Conservation (phyloP, 1,284 basidiomycete genomes). For the Mycosarcoma maydis region DNA sequence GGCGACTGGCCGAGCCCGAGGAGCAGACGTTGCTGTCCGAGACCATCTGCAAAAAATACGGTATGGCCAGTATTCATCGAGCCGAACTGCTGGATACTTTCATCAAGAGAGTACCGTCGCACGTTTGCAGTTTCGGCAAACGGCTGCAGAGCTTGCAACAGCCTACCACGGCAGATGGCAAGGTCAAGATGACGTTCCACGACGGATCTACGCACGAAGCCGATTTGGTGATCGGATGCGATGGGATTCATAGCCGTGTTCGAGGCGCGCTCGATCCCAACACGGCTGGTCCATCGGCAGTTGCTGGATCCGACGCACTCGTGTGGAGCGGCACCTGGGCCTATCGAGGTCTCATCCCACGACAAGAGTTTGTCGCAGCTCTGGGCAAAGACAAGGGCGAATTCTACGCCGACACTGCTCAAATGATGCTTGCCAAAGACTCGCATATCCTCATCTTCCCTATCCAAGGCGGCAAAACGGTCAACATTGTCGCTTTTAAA, state of each 20-base stretch:
- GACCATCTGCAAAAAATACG: constrained; percentile 40
- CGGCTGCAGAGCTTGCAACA: constrained; percentile 23
- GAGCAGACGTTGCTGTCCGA: constrained; percentile 32
- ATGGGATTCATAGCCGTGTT: constrained; percentile 62
- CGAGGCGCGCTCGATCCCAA: constrained; percentile 47
- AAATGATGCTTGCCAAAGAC: constrained; percentile 57
- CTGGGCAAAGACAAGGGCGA: constrained; percentile 44
- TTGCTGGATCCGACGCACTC: constrained; percentile 29
- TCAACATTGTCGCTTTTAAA: constrained; percentile 73
- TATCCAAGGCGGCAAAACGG: constrained; percentile 69
- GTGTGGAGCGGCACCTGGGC: constrained; percentile 60
- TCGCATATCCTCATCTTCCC: constrained; percentile 73
- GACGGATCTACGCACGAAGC: constrained; percentile 35
- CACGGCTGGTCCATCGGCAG: constrained; percentile 23
- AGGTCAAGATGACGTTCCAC: constrained; percentile 29
- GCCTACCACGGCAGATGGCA: neutral
- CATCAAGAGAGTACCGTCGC: constrained; percentile 19
- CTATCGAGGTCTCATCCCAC: constrained; percentile 57
- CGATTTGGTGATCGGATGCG: constrained; percentile 62
- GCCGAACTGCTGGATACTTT: constrained; percentile 47
- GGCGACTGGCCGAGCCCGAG: constrained; percentile 35
- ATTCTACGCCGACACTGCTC: constrained; percentile 42
- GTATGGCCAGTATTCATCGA: constrained; percentile 46
- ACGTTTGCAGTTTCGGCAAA: constrained; percentile 46
- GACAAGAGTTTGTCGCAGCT: constrained; percentile 39